These are phyloP conservation scores for Ramicandelaber brevisporus DNA, from an alignment of 192 early-diverging fungal species.

Conservation along the genomic window DNA sequence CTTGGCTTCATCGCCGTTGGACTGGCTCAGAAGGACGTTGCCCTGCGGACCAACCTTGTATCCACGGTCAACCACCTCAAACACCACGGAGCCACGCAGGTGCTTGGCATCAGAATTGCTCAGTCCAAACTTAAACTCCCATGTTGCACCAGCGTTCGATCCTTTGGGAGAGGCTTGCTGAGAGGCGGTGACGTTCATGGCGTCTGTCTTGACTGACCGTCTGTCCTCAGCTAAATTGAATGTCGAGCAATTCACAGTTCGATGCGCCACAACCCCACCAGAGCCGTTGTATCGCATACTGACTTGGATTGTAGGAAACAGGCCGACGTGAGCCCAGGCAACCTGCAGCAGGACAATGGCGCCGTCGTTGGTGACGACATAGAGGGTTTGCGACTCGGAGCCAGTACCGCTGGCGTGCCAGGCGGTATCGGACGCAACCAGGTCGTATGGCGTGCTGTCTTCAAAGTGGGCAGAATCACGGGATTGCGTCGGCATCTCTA, in stretches of 20 bases:
- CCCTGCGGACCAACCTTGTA: conserved; percentile 60
- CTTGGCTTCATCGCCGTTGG: conserved; percentile 15
- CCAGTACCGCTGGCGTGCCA: conserved; percentile 47
- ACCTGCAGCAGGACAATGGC: conserved; percentile 67
- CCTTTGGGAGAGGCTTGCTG: conserved; percentile 18
- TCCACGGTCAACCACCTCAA: conserved; percentile 33
- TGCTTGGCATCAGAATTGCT: conserved; percentile 30
- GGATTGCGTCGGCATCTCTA: no score
- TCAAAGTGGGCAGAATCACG: no score
- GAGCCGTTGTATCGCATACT: conserved; percentile 46
- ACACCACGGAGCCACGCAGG: conserved; percentile 34
- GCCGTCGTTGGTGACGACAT: conserved; percentile 46
- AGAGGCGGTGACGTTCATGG: conserved; percentile 32
- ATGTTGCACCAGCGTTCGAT: conserved; percentile 12
- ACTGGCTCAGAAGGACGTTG: conserved; percentile 42
- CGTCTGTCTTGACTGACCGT: conserved; percentile 48
- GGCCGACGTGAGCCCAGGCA: conserved; percentile 62
- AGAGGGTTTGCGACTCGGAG: conserved; percentile 77
- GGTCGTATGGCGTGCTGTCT: no score
- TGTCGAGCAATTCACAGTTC: conserved; percentile 45
- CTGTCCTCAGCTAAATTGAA: conserved; percentile 45
- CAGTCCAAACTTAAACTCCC: conserved; percentile 13
- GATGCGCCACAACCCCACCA: conserved; percentile 27
- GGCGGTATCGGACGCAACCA: no score
- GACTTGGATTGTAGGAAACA: conserved; percentile 39